Percentiles rank a stretch among this genome's conserved stretches.
These are phyloP conservation scores for Backusella morwellensis DNA, from an alignment of 192 early-diverging fungal genomes.

Conservation along the genomic window DNA sequence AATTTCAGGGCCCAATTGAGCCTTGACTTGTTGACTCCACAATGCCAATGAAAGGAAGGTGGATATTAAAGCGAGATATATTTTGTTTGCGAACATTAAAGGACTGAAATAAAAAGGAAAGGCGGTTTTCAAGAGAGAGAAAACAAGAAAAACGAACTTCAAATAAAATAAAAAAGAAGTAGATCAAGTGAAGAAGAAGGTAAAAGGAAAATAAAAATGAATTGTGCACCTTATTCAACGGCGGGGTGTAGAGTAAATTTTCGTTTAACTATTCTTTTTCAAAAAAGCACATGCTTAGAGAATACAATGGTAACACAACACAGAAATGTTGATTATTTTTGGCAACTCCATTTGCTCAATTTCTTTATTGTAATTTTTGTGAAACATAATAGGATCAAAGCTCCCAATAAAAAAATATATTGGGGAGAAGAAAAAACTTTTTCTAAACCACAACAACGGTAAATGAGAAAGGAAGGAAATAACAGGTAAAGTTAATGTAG, in stretches of 20 bases:
- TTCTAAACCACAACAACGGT: not conserved
- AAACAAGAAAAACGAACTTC: not conserved
- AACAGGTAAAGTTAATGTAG: not conserved
- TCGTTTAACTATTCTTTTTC: conserved; percentile 2
- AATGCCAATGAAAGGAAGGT: conserved; percentile 1
- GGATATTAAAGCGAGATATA: conserved; percentile 4
- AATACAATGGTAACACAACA: not conserved
- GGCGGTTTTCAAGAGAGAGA: not conserved
- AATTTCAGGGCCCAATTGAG: conserved; percentile 26
- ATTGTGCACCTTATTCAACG: not conserved
- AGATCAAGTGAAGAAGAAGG: conserved; percentile 1
- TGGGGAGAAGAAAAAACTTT: not conserved
- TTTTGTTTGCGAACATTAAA: not conserved
- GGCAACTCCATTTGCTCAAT: not conserved
- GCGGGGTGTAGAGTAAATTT: not conserved
- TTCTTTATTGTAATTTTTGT: not conserved
- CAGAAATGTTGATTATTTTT: conserved; percentile 7
- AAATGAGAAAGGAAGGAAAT: not conserved
- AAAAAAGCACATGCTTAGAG: conserved; percentile 4
- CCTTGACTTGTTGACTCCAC: conserved; percentile 2
- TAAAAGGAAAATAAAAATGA: conserved; percentile 2
- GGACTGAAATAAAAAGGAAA: conserved; percentile 1
- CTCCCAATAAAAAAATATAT: not conserved
- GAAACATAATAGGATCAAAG: not conserved
- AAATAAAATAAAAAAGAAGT: not conserved